A percentile compares a stretch with the other conserved stretches of the same genome.
phyloP scores from a whole-genome alignment of 768 basidiomycete genomes.

The Lactifluus subvellereus region DNA sequence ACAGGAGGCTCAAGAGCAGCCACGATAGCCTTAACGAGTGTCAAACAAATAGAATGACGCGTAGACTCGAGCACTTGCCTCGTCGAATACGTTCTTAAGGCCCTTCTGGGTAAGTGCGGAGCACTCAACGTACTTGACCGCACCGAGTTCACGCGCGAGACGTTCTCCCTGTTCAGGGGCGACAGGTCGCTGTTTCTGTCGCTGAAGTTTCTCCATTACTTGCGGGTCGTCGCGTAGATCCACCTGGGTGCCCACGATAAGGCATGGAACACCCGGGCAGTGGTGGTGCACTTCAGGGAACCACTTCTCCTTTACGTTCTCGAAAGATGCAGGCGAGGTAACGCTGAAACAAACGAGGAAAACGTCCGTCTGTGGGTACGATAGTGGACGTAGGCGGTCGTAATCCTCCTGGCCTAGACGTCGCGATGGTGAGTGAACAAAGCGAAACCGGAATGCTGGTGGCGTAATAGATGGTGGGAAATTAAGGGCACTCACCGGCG shows the following conservation, averaged over 20 bases:
- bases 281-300: constrained; percentile 99
- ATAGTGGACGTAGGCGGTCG: constrained; percentile 96
- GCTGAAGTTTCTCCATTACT: constrained; percentile 90
- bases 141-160: constrained; percentile 94
- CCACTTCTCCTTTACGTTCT: constrained; percentile 99
- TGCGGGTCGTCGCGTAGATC: constrained; percentile 91
- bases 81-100: constrained; percentile 99
- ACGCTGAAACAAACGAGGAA: constrained; percentile 99
- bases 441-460: constrained; percentile 3
- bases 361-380: constrained; percentile 99
- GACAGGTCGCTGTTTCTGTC: constrained; percentile 96
- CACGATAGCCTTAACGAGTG: constrained; percentile 75
- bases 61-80: constrained; percentile 51
- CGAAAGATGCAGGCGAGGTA: constrained; percentile 96
- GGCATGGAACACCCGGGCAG: constrained; percentile 97
- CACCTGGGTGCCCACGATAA: constrained; percentile 98
- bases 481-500: constrained; percentile 62
- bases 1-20: constrained; percentile 97
- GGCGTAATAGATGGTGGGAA: not conserved
- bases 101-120: constrained; percentile 99
- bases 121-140: constrained; percentile 99
- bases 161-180: constrained; percentile 83
- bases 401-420: constrained; percentile 95
- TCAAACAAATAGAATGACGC: not conserved
- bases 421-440: constrained; percentile 16